These are phyloP conservation scores for Vigna trinervia DNA, from an alignment of 306 rosid genomes.

Conservation along the genomic window DNA sequence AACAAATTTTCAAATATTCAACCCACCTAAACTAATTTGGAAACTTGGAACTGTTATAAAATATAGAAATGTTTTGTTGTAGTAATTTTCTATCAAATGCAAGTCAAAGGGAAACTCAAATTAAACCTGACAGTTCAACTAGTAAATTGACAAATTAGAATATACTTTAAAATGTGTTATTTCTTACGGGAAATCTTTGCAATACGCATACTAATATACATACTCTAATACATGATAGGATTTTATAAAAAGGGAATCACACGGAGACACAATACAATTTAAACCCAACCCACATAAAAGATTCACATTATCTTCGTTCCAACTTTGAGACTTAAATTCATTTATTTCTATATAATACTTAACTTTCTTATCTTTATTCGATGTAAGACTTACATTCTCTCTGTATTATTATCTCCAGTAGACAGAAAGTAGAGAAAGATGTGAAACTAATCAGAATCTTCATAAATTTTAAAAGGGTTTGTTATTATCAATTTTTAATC, in stretches of 20 bases:
- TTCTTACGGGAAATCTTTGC: neutral
- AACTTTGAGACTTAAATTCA: no score
- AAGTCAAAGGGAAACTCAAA: neutral
- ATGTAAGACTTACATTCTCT: no score
- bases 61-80: conserved; percentile 21
- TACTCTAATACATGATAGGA: neutral
- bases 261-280: no score
- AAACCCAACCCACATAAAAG: no score
- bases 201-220: neutral
- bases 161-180: neutral
- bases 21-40: conserved; percentile 13
- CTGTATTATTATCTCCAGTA: neutral
- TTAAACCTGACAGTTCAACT: conserved; percentile 21
- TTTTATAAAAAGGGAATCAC: no score
- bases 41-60: conserved; percentile 6
- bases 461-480: no score
- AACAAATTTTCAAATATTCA: neutral
- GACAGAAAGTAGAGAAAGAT: neutral
- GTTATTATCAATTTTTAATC: neutral
- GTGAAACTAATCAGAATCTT: neutral
- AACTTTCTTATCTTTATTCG: no score
- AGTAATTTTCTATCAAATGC: conserved; percentile 8
- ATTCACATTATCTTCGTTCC: no score
- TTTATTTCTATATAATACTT: no score
- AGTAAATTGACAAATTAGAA: conserved; percentile 37